Base-by-base conservation (phyloP, 345 rosid genomes). In the Eucalyptus guilfoylei region DNA sequence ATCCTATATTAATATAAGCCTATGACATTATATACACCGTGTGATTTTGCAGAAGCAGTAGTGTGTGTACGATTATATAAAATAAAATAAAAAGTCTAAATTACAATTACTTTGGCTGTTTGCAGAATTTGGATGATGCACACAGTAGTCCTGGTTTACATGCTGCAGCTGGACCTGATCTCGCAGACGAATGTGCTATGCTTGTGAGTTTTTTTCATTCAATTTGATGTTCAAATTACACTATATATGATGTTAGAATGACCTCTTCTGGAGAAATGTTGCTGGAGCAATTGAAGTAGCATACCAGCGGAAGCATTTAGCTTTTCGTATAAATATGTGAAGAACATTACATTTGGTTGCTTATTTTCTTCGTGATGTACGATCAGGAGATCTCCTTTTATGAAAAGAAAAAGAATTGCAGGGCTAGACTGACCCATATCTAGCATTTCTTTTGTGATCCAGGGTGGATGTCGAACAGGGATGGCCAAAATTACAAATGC, bases 401-500 rank as follows among this genome's bases (percentile, higher is more conserved):
- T 42, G 76, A 58, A 50, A 87, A 58, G 49, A 55, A 72, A 37
- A 9, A 72, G n/a, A 32, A 34, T 87, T 69, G 54, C 76, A 67
- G 55, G 88, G 87, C 47, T 30, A 49, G 42, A 83, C 86, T 87
- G 64, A 81, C 48, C 72, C 42, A 40, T 42, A 15, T 40, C 21
- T 42, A 11, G 49, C 58, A 47, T 85, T 72, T 50, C 93, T 48
- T 90, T 91, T 89, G 89, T 90, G 83, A 88, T 89, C 86, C 92
- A 98, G 99, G 99, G 99, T 89, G 99, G 99, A 87, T 97, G 99
- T 94, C 93, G 99, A 88, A 98, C 99, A 42, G 99, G 99, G 90
- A 96, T 95, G 99, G 99, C 98, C 5, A 98, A 97, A 94, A 95
- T 95, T 92, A 98, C 99, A 86, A 94, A 93, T 93, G 99, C 99